A percentile compares a stretch with the other conserved stretches of the same genome.
These are phyloP conservation scores for Fusarium sp. DNA, from an alignment of 2,329 filamentous ascomycete species.

Conservation along the genomic window DNA sequence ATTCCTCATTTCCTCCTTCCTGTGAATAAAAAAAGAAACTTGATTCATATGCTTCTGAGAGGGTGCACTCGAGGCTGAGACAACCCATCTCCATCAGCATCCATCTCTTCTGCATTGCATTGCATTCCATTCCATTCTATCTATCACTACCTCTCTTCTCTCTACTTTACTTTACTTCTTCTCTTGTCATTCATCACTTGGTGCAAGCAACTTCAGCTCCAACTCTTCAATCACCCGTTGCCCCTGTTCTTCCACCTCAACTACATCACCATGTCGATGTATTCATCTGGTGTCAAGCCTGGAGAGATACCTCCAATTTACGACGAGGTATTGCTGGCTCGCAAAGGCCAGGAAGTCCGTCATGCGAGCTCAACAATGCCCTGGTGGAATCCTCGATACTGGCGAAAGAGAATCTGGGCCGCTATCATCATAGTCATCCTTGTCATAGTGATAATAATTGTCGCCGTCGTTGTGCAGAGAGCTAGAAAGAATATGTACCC, in stretches of 20 bases:
- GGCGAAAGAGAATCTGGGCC: slow-evolving; percentile 63
- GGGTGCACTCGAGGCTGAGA: background rate
- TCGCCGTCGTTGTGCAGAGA: slow-evolving; percentile 55
- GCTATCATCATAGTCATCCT: slow-evolving; percentile 49
- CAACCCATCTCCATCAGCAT: slow-evolving; percentile 2
- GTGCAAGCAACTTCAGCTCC: background rate
- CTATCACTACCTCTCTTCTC: background rate
- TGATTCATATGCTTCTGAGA: background rate
- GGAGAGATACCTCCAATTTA: slow-evolving; percentile 40
- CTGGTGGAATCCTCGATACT: slow-evolving; percentile 60
- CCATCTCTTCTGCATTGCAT: background rate
- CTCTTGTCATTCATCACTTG: background rate
- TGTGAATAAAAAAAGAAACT: slow-evolving; percentile 23
- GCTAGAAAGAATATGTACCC: slow-evolving; percentile 56
- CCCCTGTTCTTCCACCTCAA: background rate
- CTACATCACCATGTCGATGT: slow-evolving; percentile 14
- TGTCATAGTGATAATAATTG: slow-evolving; percentile 59
- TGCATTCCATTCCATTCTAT: background rate
- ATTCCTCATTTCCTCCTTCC: slow-evolving; percentile 9
- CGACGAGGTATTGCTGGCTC: slow-evolving; percentile 42
- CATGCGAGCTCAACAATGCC: slow-evolving; percentile 42
- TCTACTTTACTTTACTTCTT: background rate
- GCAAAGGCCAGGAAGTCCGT: slow-evolving; percentile 29
- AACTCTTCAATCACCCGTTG: background rate
- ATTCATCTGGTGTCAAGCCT: slow-evolving; percentile 28